Evolutionary conservation across 768 basidiomycete species (phyloP).

Genomic region (Nidularia pulvinata): DNA sequence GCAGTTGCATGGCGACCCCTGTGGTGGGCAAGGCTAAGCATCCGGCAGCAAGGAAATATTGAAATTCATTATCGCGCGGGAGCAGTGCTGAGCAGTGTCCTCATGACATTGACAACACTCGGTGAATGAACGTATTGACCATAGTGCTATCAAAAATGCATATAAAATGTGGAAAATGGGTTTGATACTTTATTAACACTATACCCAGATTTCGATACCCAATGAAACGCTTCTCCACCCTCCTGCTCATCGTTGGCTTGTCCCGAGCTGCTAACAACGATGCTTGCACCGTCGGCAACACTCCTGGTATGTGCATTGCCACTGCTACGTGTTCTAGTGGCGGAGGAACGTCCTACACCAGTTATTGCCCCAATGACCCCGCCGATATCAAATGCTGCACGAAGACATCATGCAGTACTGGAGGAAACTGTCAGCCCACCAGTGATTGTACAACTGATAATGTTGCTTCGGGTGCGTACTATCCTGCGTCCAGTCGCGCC

Average conservation of each 20-base stretch:
- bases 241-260: conserved; percentile 3
- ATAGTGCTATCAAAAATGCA: not conserved
- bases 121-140: not conserved
- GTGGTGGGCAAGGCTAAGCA: no score
- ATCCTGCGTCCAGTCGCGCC: not conserved
- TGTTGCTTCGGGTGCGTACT: conserved; percentile 13
- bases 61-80: no score
- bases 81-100: not conserved
- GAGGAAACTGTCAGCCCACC: conserved; percentile 21
- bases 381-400: conserved; percentile 21
- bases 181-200: no score
- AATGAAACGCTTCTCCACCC: not conserved
- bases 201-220: no score
- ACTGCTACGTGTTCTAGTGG: conserved; percentile 17
- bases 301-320: conserved; percentile 20
- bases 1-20: no score
- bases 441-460: conserved; percentile 16
- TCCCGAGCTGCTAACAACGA: conserved; percentile 14
- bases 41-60: no score
- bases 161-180: no score
- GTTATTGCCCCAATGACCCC: conserved; percentile 24
- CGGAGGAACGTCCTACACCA: conserved; percentile 15
- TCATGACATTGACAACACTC: conserved; percentile 1
- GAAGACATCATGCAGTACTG: conserved; percentile 18
- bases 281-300: conserved; percentile 17